Percentiles rank a stretch among this genome's conserved stretches.
These are phyloP conservation scores for Inga laurina DNA, from an alignment of 306 rosid species.

Conservation along the genomic window DNA sequence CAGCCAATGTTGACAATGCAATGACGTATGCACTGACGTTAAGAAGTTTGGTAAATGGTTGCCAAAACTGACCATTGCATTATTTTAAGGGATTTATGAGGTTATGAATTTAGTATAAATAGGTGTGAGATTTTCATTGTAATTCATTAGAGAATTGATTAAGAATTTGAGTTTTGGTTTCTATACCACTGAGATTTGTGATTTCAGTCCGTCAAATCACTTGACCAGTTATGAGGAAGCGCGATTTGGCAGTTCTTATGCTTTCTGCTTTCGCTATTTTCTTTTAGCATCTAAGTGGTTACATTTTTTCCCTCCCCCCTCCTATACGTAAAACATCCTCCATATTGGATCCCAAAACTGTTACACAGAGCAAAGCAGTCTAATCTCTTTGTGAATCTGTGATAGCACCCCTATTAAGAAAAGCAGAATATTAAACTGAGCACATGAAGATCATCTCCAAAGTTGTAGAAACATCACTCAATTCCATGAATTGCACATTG, in stretches of 20 bases:
- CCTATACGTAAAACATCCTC: background rate
- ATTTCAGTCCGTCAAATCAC: background rate
- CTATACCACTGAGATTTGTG: background rate
- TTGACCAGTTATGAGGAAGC: constrained; percentile 76
- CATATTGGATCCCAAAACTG: background rate
- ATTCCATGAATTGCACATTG: background rate
- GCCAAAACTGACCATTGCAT: too few species aligned
- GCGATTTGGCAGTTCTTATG: constrained; percentile 97
- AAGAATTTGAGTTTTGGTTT: too few species aligned
- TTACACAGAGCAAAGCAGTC: background rate
- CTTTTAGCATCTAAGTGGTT: constrained; percentile 28
- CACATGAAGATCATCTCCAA: background rate
- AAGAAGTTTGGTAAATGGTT: too few species aligned
- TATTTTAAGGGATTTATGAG: too few species aligned
- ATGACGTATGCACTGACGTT: too few species aligned
- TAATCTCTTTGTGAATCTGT: background rate
- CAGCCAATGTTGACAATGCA: too few species aligned
- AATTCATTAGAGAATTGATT: too few species aligned
- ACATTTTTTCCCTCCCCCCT: too few species aligned
- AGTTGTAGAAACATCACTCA: background rate
- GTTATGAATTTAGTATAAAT: too few species aligned
- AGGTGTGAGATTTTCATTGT: too few species aligned
- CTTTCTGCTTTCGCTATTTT: constrained; percentile 96
- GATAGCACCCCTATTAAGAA: background rate
- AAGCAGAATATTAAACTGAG: background rate